phyloP scores from a whole-genome alignment of 805 yeast species.

The Candida alai region DNA sequence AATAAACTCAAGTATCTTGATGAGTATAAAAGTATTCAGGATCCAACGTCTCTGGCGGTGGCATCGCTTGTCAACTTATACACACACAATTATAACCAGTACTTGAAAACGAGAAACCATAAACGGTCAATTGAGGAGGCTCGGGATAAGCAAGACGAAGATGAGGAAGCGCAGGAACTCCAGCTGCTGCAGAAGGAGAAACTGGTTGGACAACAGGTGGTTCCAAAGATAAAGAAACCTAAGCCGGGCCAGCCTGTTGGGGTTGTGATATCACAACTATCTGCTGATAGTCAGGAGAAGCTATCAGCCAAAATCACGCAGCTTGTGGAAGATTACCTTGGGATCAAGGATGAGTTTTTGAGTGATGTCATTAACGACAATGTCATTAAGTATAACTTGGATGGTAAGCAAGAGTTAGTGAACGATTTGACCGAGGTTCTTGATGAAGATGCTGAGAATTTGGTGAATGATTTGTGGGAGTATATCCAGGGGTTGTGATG shows the following conservation, averaged over 20 bases:
- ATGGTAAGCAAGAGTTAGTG: constrained; percentile 30
- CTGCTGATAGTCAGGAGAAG: neutral
- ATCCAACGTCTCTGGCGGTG: neutral
- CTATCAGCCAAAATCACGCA: constrained; percentile 36
- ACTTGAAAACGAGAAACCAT: constrained; percentile 35
- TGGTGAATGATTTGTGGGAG: constrained; percentile 40
- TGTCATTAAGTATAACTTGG: constrained; percentile 28
- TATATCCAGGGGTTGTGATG: constrained; percentile 12
- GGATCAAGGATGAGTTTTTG: constrained; percentile 50
- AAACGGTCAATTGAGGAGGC: constrained; percentile 39
- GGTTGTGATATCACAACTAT: neutral
- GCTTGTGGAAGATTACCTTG: constrained; percentile 49
- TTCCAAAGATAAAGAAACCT: neutral
- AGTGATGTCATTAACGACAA: constrained; percentile 40
- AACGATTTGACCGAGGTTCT: constrained; percentile 48
- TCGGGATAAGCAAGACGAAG: constrained; percentile 35
- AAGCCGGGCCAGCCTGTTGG: neutral
- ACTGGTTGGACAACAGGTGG: no score
- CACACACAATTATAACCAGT: constrained; percentile 41
- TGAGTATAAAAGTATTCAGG: constrained; percentile 16
- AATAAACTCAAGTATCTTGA: constrained; percentile 31
- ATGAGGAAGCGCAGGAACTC: constrained; percentile 13
- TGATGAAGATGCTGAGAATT: constrained; percentile 44
- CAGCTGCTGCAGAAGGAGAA: no score
- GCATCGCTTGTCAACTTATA: constrained; percentile 22